Conservation (phyloP, 768 basidiomycete genomes). For the Amanita thiersii region DNA sequence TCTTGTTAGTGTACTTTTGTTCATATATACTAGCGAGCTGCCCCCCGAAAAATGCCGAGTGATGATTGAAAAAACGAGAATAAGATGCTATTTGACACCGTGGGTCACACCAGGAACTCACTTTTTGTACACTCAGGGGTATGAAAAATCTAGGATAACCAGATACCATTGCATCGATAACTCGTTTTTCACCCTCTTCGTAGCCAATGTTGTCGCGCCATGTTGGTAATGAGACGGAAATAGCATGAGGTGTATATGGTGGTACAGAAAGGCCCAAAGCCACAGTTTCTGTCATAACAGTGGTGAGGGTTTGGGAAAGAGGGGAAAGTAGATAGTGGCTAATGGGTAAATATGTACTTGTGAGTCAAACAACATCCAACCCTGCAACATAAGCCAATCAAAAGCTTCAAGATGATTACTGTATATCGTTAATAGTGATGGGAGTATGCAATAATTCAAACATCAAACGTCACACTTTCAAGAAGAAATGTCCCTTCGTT, state of each 20-base stretch:
- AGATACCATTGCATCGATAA: conserved; percentile 71
- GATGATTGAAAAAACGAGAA: neutral
- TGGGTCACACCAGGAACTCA: conserved; percentile 23
- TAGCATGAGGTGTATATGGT: conserved; percentile 74
- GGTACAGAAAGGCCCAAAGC: conserved; percentile 49
- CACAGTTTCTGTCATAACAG: conserved; percentile 12
- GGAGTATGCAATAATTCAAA: neutral
- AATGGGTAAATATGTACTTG: too few relatives aligned
- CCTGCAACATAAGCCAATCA: too few relatives aligned
- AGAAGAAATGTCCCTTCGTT: conserved; percentile 1
- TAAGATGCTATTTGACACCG: neutral
- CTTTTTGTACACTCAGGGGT: conserved; percentile 78
- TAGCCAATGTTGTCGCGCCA: conserved; percentile 91
- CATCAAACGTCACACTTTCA: neutral
- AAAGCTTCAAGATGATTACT: too few relatives aligned
- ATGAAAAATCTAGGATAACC: conserved; percentile 97
- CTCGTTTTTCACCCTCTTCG: conserved; percentile 80
- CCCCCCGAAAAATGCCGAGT: too few relatives aligned
- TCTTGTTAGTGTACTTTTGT: conserved; percentile 63
- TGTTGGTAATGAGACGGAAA: conserved; percentile 90
- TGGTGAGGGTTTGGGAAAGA: neutral
- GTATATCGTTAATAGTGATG: too few relatives aligned
- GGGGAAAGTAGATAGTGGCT: too few relatives aligned
- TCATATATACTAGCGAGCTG: conserved; percentile 77
- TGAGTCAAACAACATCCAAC: neutral